phyloP scores from a whole-genome alignment of 331 rosid genomes.

The Cydonia oblonga region DNA sequence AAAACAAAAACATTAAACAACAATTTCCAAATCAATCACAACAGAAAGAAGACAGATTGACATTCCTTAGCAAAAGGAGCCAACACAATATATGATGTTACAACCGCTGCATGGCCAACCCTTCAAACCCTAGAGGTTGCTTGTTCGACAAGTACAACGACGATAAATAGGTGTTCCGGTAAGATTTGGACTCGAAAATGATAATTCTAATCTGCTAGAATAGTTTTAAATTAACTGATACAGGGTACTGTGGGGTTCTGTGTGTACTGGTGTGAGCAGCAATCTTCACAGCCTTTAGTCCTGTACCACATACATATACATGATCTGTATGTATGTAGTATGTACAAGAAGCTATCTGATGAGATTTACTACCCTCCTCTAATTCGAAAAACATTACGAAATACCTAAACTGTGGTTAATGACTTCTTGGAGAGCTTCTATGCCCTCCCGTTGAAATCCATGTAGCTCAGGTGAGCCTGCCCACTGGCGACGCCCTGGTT shows the following conservation, averaged over 20 bases:
- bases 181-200: background rate
- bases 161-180: background rate
- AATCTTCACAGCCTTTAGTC: conserved; percentile 15
- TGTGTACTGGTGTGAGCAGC: conserved; percentile 5
- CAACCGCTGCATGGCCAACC: background rate
- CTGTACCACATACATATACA: conserved; percentile 16
- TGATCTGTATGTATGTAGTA: conserved; percentile 7
- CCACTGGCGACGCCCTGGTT: conserved; percentile 28
- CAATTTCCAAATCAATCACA: background rate
- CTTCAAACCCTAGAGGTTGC: background rate
- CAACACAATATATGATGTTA: background rate
- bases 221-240: conserved; percentile 2
- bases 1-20: background rate
- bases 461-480: conserved; percentile 34
- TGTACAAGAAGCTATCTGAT: conserved; percentile 42
- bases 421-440: conserved; percentile 10
- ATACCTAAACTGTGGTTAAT: conserved; percentile 10
- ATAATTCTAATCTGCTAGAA: background rate
- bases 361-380: conserved; percentile 28
- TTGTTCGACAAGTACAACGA: background rate
- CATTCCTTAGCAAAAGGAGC: background rate
- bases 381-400: conserved; percentile 7
- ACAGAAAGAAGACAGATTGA: background rate
- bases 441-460: conserved; percentile 43
- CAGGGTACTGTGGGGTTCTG: conserved; percentile 4